phyloP scores from a whole-genome alignment of 2,329 filamentous ascomycete genomes.

The Clonostachys chloroleuca region DNA sequence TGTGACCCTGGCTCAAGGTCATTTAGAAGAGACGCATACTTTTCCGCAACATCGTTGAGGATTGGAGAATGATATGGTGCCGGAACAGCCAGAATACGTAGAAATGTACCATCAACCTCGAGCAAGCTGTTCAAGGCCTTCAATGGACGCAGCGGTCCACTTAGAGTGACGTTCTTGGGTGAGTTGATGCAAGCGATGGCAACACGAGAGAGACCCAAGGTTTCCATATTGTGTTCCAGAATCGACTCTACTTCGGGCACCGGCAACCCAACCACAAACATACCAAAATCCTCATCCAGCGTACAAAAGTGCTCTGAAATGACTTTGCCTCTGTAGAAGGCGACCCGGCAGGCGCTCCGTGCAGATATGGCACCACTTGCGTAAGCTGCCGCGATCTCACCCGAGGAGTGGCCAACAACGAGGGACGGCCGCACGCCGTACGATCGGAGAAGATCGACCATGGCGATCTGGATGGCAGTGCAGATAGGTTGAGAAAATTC shows the following conservation, averaged over 20 bases:
- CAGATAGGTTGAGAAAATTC: conserved; percentile 21
- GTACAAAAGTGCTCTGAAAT: conserved; percentile 13
- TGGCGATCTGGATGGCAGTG: conserved; percentile 4
- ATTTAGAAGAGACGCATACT: conserved; percentile 10
- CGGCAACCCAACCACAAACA: conserved; percentile 32
- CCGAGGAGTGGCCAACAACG: conserved; percentile 29
- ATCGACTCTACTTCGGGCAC: not conserved
- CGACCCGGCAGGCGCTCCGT: conserved; percentile 10
- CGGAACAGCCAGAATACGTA: conserved; percentile 19
- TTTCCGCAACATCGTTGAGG: conserved; percentile 17
- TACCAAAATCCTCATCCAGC: conserved; percentile 7
- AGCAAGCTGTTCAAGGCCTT: conserved; percentile 1
- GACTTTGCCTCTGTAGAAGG: conserved; percentile 23
- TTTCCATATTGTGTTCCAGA: not conserved
- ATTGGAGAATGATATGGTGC: conserved; percentile 36
- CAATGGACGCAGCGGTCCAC: conserved; percentile 16
- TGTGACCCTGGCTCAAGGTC: conserved; percentile 11
- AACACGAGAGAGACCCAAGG: conserved; percentile 3
- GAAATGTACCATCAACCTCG: conserved; percentile 15
- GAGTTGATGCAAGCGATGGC: conserved; percentile 31
- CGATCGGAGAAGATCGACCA: conserved; percentile 26
- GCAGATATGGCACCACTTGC: conserved; percentile 28
- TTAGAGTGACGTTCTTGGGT: conserved; percentile 24
- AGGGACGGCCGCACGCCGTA: conserved; percentile 19
- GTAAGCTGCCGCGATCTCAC: conserved; percentile 33